phyloP scores from a whole-genome alignment of 2,329 filamentous ascomycete species.

The Pseudogymnoascus sp. region DNA sequence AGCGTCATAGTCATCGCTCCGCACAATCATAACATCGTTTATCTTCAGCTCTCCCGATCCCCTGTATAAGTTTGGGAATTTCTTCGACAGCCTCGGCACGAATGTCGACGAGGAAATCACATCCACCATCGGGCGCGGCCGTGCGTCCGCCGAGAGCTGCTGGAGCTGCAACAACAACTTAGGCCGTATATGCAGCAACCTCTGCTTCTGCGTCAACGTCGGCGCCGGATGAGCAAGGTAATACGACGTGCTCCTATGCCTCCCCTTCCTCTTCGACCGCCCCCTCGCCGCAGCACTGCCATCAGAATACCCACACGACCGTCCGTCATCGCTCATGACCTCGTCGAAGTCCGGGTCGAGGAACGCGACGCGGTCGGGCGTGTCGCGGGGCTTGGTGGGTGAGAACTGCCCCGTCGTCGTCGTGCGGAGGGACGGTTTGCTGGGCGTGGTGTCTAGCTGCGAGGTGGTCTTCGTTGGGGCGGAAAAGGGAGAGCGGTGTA shows the following conservation, averaged over 20 bases:
- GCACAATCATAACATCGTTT: constrained; percentile 64
- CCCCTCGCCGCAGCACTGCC: constrained; percentile 38
- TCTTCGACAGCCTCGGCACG: constrained; percentile 51
- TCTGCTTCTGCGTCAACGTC: constrained; percentile 49
- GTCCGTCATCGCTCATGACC: not conserved
- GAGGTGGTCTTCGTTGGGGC: constrained; percentile 22
- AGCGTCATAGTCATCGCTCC: constrained; percentile 64
- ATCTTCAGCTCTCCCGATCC: constrained; percentile 56
- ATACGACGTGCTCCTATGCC: constrained; percentile 55
- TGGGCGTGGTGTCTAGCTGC: not conserved
- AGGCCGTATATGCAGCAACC: constrained; percentile 55
- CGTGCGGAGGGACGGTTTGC: not conserved
- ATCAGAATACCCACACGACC: constrained; percentile 27
- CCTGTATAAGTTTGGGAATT: constrained; percentile 57
- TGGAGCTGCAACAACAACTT: constrained; percentile 67
- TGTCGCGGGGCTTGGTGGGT: constrained; percentile 28
- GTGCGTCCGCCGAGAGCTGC: constrained; percentile 49
- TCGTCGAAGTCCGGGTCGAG: not conserved
- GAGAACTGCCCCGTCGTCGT: not conserved
- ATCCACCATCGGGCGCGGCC: constrained; percentile 63
- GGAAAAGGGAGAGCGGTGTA: not conserved
- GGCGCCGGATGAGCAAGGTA: constrained; percentile 62
- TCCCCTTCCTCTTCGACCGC: constrained; percentile 38
- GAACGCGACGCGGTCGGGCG: not conserved
- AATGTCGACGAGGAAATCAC: constrained; percentile 64